Evolutionary conservation across 306 rosid genomes (phyloP).

Genomic region (Luffa acutangula): DNA sequence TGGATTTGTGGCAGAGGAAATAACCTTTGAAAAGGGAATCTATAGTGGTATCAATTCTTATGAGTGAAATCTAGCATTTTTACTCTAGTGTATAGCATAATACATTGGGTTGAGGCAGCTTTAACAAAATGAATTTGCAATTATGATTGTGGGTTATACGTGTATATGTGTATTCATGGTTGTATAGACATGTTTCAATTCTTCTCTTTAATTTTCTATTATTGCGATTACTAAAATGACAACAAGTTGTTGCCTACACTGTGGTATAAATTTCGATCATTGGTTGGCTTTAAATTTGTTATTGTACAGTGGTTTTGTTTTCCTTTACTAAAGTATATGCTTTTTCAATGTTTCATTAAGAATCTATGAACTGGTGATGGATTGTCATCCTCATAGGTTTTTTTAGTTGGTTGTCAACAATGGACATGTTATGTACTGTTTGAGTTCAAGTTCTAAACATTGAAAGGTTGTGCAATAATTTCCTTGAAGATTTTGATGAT

Average conservation of each 20-base stretch:
- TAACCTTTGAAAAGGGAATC: background rate
- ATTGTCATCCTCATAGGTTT: background rate
- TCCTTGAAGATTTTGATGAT: constrained; percentile 49
- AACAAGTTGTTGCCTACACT: background rate
- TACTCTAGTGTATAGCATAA: background rate
- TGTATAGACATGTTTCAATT: background rate
- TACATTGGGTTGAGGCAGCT: background rate
- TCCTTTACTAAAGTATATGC: background rate
- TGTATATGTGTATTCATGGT: background rate
- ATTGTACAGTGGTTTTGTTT: background rate
- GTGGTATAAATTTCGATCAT: background rate
- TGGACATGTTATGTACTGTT: background rate
- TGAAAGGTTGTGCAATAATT: background rate
- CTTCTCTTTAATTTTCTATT: background rate
- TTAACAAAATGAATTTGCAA: no score
- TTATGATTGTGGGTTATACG: background rate
- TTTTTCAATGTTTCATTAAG: background rate
- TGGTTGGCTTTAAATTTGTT: background rate
- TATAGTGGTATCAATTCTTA: background rate
- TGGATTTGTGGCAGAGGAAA: background rate
- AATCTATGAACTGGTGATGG: background rate
- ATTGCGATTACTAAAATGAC: background rate
- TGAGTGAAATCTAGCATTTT: background rate
- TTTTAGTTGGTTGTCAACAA: background rate
- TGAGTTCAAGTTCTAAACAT: background rate